Conservation (phyloP, 2,329 filamentous ascomycete genomes). For the Talaromyces pinophilus region DNA sequence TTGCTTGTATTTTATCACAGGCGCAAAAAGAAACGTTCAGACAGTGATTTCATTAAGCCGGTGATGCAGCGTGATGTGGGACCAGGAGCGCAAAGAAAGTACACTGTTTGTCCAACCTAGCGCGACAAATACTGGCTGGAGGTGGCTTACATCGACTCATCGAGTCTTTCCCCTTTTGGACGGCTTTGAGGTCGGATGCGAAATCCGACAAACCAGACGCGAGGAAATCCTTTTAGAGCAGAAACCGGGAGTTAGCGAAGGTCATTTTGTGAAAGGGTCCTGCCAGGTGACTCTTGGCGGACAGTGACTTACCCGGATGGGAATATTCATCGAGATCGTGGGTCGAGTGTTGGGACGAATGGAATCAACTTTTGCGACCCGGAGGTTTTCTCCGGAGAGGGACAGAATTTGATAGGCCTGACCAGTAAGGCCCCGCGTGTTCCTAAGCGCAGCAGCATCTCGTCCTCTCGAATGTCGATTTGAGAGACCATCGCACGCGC, state of each 20-base stretch:
- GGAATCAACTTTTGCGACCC: not conserved
- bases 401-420: slow-evolving; percentile 15
- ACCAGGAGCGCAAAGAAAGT: not conserved
- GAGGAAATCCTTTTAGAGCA: not conserved
- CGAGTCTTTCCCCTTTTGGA: slow-evolving; percentile 5
- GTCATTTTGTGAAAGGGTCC: not conserved
- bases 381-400: slow-evolving; percentile 11
- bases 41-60: not conserved
- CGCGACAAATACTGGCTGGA: not conserved
- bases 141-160: not conserved
- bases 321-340: not conserved
- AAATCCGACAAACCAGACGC: slow-evolving; percentile 17
- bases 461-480: not conserved
- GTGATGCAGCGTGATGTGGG: slow-evolving; percentile 10
- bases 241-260: not conserved
- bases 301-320: not conserved
- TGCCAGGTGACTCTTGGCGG: slow-evolving; percentile 9
- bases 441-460: not conserved
- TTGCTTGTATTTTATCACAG: slow-evolving; percentile 2
- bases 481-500: not conserved
- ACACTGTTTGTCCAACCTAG: not conserved
- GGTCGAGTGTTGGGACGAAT: slow-evolving; percentile 6
- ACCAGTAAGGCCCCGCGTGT: not conserved
- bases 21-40: slow-evolving; percentile 6
- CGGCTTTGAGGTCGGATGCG: not conserved